These are phyloP conservation scores for Eucalyptus coolabah DNA, from an alignment of 345 rosid genomes.

Conservation along the genomic window DNA sequence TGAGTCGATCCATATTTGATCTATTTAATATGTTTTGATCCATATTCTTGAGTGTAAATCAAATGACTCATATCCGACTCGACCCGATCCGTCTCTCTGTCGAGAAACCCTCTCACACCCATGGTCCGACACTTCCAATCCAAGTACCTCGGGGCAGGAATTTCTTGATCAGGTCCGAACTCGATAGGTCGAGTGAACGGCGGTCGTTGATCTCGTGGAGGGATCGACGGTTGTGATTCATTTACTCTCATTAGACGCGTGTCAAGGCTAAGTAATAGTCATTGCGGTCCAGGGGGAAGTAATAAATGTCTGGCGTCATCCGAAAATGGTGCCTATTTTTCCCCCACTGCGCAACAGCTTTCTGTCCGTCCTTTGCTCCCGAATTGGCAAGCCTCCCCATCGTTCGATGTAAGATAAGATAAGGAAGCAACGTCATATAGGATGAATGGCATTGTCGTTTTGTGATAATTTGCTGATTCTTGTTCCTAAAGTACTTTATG, in stretches of 20 bases:
- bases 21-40: accelerated
- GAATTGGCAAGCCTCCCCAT: not conserved
- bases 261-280: not conserved
- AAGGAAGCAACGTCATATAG: not conserved
- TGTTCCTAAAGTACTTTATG: not conserved
- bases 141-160: not conserved
- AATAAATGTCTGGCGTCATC: not conserved
- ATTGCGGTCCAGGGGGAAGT: not conserved
- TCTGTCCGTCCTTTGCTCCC: not conserved
- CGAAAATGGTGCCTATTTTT: not conserved
- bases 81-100: accelerated
- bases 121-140: not conserved
- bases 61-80: accelerated
- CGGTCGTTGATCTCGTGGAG: not conserved
- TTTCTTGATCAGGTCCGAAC: not conserved
- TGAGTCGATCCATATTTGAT: accelerated
- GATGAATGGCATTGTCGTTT: not conserved
- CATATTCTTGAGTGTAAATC: accelerated
- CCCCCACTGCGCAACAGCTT: not conserved
- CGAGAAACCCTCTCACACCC: too few species aligned
- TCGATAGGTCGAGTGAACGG: not conserved
- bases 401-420: not conserved
- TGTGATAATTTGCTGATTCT: not conserved
- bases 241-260: not conserved
- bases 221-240: not conserved